Evolutionary conservation across 2,329 filamentous ascomycete genomes (phyloP), one percentile per base, ranked within the genome.

Genomic region (Phyllosticta citribraziliensis): DNA sequence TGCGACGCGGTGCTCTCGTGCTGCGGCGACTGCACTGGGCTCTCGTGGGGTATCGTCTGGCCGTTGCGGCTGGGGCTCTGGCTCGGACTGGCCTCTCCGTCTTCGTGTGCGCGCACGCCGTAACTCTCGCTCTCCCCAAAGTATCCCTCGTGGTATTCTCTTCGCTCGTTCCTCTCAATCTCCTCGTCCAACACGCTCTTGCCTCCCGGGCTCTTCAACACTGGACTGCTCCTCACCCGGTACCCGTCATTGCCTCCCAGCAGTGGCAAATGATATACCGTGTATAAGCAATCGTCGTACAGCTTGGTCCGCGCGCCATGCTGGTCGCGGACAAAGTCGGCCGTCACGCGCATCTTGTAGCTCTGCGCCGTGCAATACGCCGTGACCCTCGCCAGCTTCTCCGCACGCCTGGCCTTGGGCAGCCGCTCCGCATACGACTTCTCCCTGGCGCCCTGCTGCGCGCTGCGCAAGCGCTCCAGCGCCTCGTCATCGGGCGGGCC

Each of bases 241-340:
- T 92, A 97, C 1, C 94, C 93, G 56, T 96, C 91, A 55, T 80
- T 84, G 1, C 93, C 94, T 2, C 90, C 88, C 59, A 97, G 79
- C 17, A 99, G 78, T 5, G 94, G 94, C 30, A 97, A 78, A 71
- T 97, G 92, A 73, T 99, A 99, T 55, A 96, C 93, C 25, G 88
- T 90, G 72, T 99, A 99, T 24, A 99, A 79, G 70, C 94, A 99
- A 74, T 99, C 94, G 73, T 99, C 94, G 75, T 99, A 99, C 5
- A 97, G 81, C 75, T 99, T 99, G 14, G 93, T 96, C 75, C 91
- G 88, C 0, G 92, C 93, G 33, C 88, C 87, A 75, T 99, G 94
- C 69, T 87, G 88, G 65, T 89, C 89, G 67, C 89, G 88, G 64
- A 97, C 80, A 71, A 99, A 99, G 35, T 89, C 85, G 14, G 92